phyloP scores from a whole-genome alignment of 345 rosid species.

The Murraya koenigii region DNA sequence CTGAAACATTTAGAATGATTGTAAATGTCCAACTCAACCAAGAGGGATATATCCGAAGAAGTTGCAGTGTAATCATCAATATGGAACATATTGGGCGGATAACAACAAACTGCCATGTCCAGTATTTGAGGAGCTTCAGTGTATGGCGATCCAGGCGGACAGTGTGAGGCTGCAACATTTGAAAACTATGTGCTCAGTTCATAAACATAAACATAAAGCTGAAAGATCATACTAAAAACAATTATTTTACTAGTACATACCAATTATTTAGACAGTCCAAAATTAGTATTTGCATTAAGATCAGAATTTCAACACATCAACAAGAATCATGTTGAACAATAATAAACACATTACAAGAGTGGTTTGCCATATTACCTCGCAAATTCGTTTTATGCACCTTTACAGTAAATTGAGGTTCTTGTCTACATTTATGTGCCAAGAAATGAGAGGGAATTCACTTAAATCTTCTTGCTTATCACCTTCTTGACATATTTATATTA shows the following conservation, averaged over 20 bases:
- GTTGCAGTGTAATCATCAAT: slow-evolving; percentile 73
- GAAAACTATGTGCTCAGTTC: slow-evolving; percentile 6
- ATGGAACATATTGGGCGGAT: slow-evolving; percentile 82
- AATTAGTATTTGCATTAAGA: not conserved
- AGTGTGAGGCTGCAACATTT: slow-evolving; percentile 62
- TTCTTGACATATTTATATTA: not conserved
- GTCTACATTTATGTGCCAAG: not conserved
- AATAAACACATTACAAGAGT: not conserved
- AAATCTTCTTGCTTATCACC: not conserved
- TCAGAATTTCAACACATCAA: not conserved
- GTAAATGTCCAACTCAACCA: slow-evolving; percentile 99
- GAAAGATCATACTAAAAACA: not conserved
- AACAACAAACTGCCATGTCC: slow-evolving; percentile 97
- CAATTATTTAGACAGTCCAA: not conserved
- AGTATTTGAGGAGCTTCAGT: slow-evolving; percentile 70
- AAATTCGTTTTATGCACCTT: not conserved
- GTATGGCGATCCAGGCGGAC: slow-evolving; percentile 67
- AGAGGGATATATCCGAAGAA: slow-evolving; percentile 65
- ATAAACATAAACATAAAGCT: not conserved
- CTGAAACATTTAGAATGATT: slow-evolving; percentile 76
- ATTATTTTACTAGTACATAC: not conserved
- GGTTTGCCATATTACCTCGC: not conserved
- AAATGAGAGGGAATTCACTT: not conserved
- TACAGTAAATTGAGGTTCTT: not conserved
- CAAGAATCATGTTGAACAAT: not conserved